Base-by-base conservation (phyloP, 2,329 filamentous ascomycete genomes). In the Rutstroemia sp. region DNA sequence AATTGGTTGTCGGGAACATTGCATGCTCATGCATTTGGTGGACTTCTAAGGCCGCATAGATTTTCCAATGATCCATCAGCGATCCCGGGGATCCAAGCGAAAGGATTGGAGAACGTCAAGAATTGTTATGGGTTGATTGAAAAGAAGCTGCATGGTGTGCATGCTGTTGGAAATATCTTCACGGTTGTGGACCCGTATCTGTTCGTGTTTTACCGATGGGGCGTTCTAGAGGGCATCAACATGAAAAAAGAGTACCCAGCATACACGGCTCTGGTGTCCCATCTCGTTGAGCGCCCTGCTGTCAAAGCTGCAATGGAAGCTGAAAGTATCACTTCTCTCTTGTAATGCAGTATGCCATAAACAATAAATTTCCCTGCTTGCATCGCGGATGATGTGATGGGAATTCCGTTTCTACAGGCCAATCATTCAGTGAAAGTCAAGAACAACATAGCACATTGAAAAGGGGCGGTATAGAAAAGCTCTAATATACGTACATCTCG, bases 101-200 rank as follows among this genome's bases (percentile, higher is more conserved):
- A 63, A 42, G 64, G 49, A 3, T 44, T 48, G 2, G 45, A 64
- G 57, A 63, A 56, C n/a, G 47, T 71, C 10, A 57, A 60, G 6
- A 60, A 63, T 14, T 61, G 58, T 16, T 67, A 65, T 55, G 64
- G 54, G 14, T 54, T 52, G 14, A 63, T 70, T 39, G 68, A 71
- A 21, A 46, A 50, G 8, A 64, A 61, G 48, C 47, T 70, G 45
- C 48, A 30, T 5, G 62, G 58, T 10, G 19, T 58, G 5, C 52
- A 65, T 60, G 67, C 68, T 1, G 65, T 70, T 17, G 68, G 67
- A 2, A 57, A 59, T 12, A 16, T n/a, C 6, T 62, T 73, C 17
- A 73, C 70, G 5, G 70, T 61, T 10, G 70, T 70, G 6, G 71
- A 72, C 63, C 54, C 65, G 7, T 70, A 66, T 60, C 55, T 73